Percentiles rank a stretch among this genome's conserved stretches.
Evolutionary conservation across 805 yeast genomes (phyloP).

Genomic region (Hanseniaspora guilliermondii): DNA sequence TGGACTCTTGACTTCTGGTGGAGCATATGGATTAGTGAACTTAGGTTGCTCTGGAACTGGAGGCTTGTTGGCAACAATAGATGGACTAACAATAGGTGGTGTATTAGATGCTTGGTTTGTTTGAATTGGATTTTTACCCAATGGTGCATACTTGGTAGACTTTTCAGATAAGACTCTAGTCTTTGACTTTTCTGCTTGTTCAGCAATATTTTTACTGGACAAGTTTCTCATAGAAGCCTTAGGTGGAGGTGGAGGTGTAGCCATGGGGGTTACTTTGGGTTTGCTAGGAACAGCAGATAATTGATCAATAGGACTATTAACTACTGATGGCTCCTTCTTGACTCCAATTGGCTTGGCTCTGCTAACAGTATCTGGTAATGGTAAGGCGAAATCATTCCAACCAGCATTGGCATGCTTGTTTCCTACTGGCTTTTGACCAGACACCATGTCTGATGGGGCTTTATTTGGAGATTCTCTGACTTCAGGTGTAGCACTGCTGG

Average conservation of each 20-base stretch:
- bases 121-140: background rate
- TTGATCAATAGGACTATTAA: background rate
- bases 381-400: slow-evolving; percentile 29
- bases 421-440: slow-evolving; percentile 29
- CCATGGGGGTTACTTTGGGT: slow-evolving; percentile 2
- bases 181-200: slow-evolving; percentile 20
- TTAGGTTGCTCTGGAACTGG: slow-evolving; percentile 14
- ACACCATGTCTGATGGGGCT: slow-evolving; percentile 29
- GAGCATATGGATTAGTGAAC: slow-evolving; percentile 19
- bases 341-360: slow-evolving; percentile 31
- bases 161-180: slow-evolving; percentile 18
- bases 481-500: slow-evolving; percentile 20
- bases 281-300: background rate
- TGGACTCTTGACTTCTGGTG: slow-evolving; percentile 19
- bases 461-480: slow-evolving; percentile 28
- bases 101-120: background rate
- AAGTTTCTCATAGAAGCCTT: slow-evolving; percentile 24
- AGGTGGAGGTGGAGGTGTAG: slow-evolving; percentile 17
- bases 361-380: slow-evolving; percentile 22
- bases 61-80: slow-evolving; percentile 6
- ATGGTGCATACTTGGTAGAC: slow-evolving; percentile 19
- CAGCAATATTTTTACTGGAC: slow-evolving; percentile 17
- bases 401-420: slow-evolving; percentile 29
- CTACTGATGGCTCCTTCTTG: slow-evolving; percentile 20
- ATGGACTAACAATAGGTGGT: slow-evolving; percentile 12